Percentiles rank a stretch among this genome's conserved stretches.
These are phyloP conservation scores for Daucus carota DNA, from an alignment of 129 eudicot genomes.

Conservation along the genomic window DH1_v3.0 NC_030384.2:32735001-32735500, in stretches of 20 bases:
- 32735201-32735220: conserved; percentile 47
- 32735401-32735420: too few relatives aligned
- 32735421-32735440: too few relatives aligned
- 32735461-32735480: too few relatives aligned
- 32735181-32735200: neutral
- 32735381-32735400: conserved; percentile 2
- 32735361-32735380: conserved; percentile 17
- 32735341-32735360: neutral
- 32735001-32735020: conserved; percentile 14
- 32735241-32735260: conserved; percentile 25
- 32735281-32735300: conserved; percentile 25
- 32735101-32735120: conserved; percentile 24
- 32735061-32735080: conserved; percentile 22
- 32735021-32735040: conserved; percentile 39
- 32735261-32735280: conserved; percentile 25
- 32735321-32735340: neutral
- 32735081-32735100: conserved; percentile 14
- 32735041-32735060: conserved; percentile 37
- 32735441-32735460: too few relatives aligned
- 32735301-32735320: neutral
- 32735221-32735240: conserved; percentile 42
- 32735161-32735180: neutral
- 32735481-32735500: too few relatives aligned
- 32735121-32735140: conserved; percentile 23
- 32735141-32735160: neutral